These are phyloP conservation scores for Ganoderma lingzhi DNA, from an alignment of 1,284 basidiomycete genomes.

Conservation along the genomic window DNA sequence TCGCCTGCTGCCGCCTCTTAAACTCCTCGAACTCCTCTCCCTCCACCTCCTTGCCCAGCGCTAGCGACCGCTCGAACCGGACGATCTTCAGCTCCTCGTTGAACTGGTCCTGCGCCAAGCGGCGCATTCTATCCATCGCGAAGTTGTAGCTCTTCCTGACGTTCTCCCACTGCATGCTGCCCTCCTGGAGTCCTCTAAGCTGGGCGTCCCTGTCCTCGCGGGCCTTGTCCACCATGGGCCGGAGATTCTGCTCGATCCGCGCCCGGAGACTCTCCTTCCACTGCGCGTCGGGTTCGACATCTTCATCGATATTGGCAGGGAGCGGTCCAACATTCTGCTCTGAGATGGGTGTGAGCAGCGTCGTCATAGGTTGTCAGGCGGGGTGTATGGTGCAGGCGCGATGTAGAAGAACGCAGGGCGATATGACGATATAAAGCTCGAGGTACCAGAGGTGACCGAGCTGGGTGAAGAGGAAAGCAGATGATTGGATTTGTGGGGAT, in stretches of 20 bases:
- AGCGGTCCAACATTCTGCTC: conserved; percentile 30
- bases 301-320: conserved; percentile 46
- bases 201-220: conserved; percentile 50
- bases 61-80: conserved; percentile 29
- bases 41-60: conserved; percentile 35
- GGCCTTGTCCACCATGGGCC: conserved; percentile 56
- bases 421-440: conserved; percentile 30
- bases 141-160: conserved; percentile 48
- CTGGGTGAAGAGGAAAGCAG: conserved; percentile 19
- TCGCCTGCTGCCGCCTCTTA: conserved; percentile 42
- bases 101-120: conserved; percentile 42
- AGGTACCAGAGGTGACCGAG: conserved; percentile 29
- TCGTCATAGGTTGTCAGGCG: conserved; percentile 33
- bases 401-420: conserved; percentile 25
- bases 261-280: conserved; percentile 56
- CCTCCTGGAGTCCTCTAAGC: conserved; percentile 44
- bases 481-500: conserved; percentile 21
- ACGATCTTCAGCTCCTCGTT: conserved; percentile 36
- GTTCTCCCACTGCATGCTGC: conserved; percentile 40
- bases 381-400: conserved; percentile 14
- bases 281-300: conserved; percentile 53
- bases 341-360: conserved; percentile 32
- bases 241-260: conserved; percentile 53
- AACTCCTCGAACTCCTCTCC: conserved; percentile 40
- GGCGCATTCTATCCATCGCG: conserved; percentile 45